Conservation (phyloP, 2,329 filamentous ascomycete genomes). For the Coleophoma eucalyptorum region DNA sequence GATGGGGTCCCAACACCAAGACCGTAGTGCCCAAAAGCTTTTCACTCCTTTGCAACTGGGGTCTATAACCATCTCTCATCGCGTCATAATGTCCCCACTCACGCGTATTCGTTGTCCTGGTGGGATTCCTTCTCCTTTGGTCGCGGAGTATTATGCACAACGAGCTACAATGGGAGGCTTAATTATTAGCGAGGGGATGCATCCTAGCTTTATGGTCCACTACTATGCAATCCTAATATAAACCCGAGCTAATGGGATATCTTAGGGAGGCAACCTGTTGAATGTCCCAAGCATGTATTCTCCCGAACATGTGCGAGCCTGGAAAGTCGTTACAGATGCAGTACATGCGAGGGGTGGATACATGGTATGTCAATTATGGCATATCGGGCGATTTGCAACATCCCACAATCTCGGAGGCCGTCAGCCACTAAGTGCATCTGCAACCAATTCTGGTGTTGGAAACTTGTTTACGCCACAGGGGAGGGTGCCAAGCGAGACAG, state of each 20-base stretch:
- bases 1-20: constrained; percentile 4
- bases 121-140: constrained; percentile 42
- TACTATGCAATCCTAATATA: not conserved
- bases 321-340: constrained; percentile 56
- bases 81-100: constrained; percentile 45
- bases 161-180: constrained; percentile 50
- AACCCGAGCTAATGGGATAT: not conserved
- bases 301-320: constrained; percentile 51
- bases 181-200: constrained; percentile 54
- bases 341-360: constrained; percentile 60
- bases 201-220: constrained; percentile 33
- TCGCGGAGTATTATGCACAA: constrained; percentile 47
- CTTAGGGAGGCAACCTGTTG: constrained; percentile 39
- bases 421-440: constrained; percentile 25
- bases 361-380: constrained; percentile 61
- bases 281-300: constrained; percentile 56
- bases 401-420: constrained; percentile 11
- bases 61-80: constrained; percentile 34
- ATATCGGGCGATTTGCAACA: constrained; percentile 53
- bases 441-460: constrained; percentile 13
- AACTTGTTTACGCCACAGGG: constrained; percentile 1
- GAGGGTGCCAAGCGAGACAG: not conserved
- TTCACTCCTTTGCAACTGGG: constrained; percentile 39
- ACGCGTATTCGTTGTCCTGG: constrained; percentile 38
- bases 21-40: constrained; percentile 14